Conservation (phyloP, 2,329 filamentous ascomycete genomes). For the Colletotrichum liaoningense region DNA sequence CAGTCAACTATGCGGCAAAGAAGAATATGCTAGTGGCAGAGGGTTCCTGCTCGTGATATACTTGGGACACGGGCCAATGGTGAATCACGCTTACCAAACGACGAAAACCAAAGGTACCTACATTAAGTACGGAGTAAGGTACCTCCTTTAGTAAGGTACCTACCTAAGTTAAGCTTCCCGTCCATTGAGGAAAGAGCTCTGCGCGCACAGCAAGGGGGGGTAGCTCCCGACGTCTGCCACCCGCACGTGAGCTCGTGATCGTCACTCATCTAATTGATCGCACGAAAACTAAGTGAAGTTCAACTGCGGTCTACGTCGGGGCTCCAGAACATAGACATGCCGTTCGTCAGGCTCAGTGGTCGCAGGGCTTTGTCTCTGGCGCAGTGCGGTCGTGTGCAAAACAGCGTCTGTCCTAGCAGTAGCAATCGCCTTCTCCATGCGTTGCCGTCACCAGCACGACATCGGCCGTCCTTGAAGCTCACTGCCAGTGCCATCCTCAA, state of each 20-base stretch:
- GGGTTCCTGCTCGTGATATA: background rate
- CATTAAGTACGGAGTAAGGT: too few species aligned
- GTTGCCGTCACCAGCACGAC: background rate
- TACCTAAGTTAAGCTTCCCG: too few species aligned
- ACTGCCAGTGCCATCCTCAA: background rate
- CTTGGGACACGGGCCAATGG: background rate
- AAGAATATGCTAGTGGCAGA: background rate
- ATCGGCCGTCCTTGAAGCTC: background rate
- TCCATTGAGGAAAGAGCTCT: background rate
- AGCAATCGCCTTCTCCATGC: background rate
- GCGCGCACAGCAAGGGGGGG: background rate
- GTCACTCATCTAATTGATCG: background rate
- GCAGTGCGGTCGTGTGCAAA: background rate
- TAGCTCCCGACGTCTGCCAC: background rate
- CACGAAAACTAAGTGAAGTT: conserved; percentile 2
- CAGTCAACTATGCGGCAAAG: background rate
- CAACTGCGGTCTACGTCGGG: background rate
- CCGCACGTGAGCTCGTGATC: background rate
- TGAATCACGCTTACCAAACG: background rate
- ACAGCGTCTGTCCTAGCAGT: background rate
- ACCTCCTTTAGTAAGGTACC: too few species aligned
- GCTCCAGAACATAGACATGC: conserved; percentile 8
- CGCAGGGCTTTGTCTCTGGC: conserved; percentile 7
- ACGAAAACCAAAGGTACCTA: too few species aligned
- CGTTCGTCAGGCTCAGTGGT: conserved; percentile 12